A percentile compares a stretch with the other conserved stretches of the same genome.
Conservation (phyloP, 352 stramenopile species). For the Phytopythium kandeliae region DNA sequence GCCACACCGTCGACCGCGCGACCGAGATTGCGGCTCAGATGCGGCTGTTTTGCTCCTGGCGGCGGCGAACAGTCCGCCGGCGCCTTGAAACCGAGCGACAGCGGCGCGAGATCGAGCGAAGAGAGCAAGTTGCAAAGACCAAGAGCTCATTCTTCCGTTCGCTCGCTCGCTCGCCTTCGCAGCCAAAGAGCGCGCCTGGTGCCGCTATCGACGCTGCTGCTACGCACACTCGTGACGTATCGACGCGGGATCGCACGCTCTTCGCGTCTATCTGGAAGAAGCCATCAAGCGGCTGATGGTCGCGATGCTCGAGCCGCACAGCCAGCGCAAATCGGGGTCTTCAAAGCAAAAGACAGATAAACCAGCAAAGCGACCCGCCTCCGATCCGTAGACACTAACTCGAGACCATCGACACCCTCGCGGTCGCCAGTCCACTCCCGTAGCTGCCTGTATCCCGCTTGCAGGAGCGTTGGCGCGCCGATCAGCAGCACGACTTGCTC, state of each 20-base stretch:
- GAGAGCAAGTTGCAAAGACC: conserved; percentile 11
- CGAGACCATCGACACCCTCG: no score
- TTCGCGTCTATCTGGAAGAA: conserved; percentile 3
- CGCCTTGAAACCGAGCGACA: conserved; percentile 28
- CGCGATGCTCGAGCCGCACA: background rate
- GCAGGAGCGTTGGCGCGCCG: background rate
- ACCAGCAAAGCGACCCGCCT: background rate
- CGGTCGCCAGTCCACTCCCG: no score
- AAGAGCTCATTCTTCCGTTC: conserved; percentile 2
- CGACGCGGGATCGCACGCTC: background rate
- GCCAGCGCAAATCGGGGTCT: background rate
- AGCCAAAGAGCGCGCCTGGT: background rate
- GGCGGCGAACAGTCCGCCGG: conserved; percentile 29
- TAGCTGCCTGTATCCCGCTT: background rate
- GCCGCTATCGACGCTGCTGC: background rate
- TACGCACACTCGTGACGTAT: background rate
- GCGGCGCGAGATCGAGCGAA: conserved; percentile 12
- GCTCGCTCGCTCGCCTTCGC: background rate
- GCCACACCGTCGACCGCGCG: conserved; percentile 37
- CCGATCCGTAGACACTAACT: no score
- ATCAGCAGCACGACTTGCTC: conserved; percentile 70
- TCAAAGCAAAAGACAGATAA: background rate
- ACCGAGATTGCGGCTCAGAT: conserved; percentile 46
- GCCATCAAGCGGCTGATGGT: no score
- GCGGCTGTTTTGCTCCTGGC: conserved; percentile 52